These are phyloP conservation scores for Allium cepa DNA, from an alignment of 106 monocot genomes.

Conservation along the genomic window DNA sequence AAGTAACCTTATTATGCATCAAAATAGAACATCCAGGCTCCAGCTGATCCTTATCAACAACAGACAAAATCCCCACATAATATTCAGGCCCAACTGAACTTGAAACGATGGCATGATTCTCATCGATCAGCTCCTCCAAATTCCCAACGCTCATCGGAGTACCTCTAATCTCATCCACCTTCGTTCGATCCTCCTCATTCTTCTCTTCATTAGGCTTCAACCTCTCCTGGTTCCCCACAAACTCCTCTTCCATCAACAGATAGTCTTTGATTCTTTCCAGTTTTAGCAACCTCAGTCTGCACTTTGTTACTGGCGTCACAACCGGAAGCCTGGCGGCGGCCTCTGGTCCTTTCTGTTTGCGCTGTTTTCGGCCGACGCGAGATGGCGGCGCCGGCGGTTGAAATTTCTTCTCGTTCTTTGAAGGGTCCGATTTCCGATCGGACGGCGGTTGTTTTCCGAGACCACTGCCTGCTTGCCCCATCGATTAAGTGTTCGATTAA, in stretches of 20 bases:
- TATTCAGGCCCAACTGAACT: conserved; percentile 97
- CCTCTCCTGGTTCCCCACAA: conserved; percentile 85
- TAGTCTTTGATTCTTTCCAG: conserved; percentile 96
- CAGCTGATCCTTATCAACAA: conserved; percentile 97
- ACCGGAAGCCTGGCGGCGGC: conserved; percentile 73
- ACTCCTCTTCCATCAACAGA: conserved; percentile 96
- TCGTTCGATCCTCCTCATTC: conserved; percentile 94
- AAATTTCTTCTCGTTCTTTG: conserved; percentile 80
- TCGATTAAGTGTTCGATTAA: neutral
- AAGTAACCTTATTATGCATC: conserved; percentile 89
- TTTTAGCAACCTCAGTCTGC: conserved; percentile 87
- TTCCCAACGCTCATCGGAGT: conserved; percentile 97
- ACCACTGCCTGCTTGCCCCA: conserved; percentile 66
- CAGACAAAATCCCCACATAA: conserved; percentile 89
- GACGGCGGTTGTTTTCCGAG: conserved; percentile 45
- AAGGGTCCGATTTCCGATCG: conserved; percentile 48
- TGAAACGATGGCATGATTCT: conserved; percentile 95
- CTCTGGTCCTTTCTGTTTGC: conserved; percentile 95
- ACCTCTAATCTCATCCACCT: conserved; percentile 92
- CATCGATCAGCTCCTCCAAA: conserved; percentile 96
- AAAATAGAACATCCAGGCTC: conserved; percentile 97
- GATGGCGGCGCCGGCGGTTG: conserved; percentile 80
- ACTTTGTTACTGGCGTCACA: conserved; percentile 85
- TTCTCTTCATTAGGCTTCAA: conserved; percentile 89
- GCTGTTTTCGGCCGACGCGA: conserved; percentile 86